Conservation (phyloP, 345 rosid species). For the Theobroma cacao region DNA sequence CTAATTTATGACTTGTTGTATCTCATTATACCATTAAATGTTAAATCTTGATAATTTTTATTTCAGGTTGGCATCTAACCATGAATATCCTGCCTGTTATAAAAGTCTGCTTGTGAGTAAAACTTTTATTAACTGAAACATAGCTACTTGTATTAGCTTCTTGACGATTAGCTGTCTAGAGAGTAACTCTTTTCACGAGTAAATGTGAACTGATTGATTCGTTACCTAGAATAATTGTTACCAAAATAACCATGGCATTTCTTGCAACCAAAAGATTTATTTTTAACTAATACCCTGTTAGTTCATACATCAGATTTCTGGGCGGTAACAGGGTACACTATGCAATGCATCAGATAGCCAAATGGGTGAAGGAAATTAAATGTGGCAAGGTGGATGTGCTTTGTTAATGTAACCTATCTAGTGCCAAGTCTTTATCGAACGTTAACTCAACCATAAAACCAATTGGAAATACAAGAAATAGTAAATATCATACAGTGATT, state of each 20-base stretch:
- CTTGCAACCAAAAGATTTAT: not conserved
- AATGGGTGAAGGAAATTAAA: not conserved
- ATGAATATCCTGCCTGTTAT: not conserved
- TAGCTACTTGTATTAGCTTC: not conserved
- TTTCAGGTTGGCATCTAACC: not conserved
- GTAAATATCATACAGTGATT: not conserved
- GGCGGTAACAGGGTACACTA: not conserved
- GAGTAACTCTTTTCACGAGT: not conserved
- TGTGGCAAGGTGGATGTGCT: not conserved
- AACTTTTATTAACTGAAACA: not conserved
- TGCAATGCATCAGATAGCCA: not conserved
- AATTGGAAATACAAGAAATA: not conserved
- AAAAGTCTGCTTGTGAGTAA: not conserved
- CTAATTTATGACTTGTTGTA: not conserved
- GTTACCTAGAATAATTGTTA: too few species aligned
- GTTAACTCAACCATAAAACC: not conserved
- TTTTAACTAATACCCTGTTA: not conserved
- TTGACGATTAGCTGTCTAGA: not conserved
- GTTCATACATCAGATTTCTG: not conserved
- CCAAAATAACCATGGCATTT: not conserved
- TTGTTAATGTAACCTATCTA: not conserved
- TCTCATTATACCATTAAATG: not conserved
- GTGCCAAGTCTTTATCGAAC: not conserved
- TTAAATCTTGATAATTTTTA: not conserved
- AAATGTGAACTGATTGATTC: not conserved